Percentiles rank a stretch among this genome's conserved stretches.
phyloP scores from a whole-genome alignment of 805 yeast genomes.

The Candida gorgasii region DNA sequence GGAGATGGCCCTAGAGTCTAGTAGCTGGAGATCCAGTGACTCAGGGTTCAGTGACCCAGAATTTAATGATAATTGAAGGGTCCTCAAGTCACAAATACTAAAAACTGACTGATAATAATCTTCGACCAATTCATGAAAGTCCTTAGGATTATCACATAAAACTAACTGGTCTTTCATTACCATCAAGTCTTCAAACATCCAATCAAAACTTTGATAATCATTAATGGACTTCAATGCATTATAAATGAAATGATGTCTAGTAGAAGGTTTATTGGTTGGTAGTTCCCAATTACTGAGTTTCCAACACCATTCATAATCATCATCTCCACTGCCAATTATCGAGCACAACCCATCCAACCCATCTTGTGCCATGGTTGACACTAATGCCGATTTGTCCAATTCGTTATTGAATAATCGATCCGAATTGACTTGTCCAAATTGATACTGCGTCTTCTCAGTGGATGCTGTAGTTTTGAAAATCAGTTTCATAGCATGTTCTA shows the following conservation, averaged over 20 bases:
- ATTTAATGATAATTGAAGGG: neutral
- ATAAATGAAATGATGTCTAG: conserved; percentile 53
- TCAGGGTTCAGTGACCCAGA: neutral
- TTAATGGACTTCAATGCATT: conserved; percentile 33
- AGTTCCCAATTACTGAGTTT: conserved; percentile 77
- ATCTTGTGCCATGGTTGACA: conserved; percentile 43
- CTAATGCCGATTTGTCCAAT: conserved; percentile 14
- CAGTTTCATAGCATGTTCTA: conserved; percentile 51
- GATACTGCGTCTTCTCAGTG: conserved; percentile 49
- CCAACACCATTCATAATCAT: conserved; percentile 68
- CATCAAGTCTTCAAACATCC: neutral
- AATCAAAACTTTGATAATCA: neutral
- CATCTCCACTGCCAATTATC: conserved; percentile 19
- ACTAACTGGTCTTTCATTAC: neutral
- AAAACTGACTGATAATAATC: conserved; percentile 3
- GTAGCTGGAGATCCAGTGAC: too few relatives aligned
- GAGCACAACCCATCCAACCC: conserved; percentile 64
- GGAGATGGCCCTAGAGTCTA: too few relatives aligned
- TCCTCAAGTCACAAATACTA: neutral
- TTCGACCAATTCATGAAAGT: neutral
- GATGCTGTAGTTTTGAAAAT: conserved; percentile 32
- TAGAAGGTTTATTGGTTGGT: conserved; percentile 45
- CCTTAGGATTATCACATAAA: conserved; percentile 6
- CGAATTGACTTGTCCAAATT: conserved; percentile 58
- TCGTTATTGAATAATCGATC: conserved; percentile 16